These are phyloP conservation scores for Psidium friedrichsthalianum DNA, from an alignment of 345 rosid genomes.

Conservation along the genomic window DNA sequence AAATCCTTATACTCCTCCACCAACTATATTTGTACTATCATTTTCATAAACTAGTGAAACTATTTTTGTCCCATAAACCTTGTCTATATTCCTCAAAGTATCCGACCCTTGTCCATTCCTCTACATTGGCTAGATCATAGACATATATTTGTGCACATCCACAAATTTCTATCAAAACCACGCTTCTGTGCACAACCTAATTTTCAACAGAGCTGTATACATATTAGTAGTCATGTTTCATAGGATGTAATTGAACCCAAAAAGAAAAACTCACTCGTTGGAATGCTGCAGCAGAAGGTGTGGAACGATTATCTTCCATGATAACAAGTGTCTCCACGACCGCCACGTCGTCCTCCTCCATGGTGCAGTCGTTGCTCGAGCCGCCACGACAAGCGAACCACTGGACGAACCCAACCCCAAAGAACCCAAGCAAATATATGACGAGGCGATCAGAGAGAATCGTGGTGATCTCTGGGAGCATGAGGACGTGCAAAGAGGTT, in stretches of 20 bases:
- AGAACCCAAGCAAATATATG: neutral
- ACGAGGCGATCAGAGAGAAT: neutral
- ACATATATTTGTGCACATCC: too few species aligned
- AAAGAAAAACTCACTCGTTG: neutral
- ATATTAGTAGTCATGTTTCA: neutral
- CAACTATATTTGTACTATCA: too few species aligned
- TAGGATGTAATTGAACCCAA: neutral
- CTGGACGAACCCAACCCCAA: neutral
- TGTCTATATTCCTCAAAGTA: too few species aligned
- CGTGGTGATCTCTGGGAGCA: neutral
- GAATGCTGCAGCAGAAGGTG: neutral
- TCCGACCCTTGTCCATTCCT: too few species aligned
- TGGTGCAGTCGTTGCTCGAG: neutral
- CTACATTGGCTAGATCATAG: too few species aligned
- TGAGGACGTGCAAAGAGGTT: neutral
- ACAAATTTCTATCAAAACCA: too few species aligned
- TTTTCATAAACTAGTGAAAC: too few species aligned
- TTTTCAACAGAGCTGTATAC: neutral
- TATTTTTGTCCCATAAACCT: too few species aligned
- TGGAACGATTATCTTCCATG: neutral
- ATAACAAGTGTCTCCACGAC: neutral
- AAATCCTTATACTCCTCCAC: too few species aligned
- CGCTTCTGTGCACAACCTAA: too few species aligned
- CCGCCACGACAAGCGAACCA: neutral
- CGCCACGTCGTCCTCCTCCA: neutral